Evolutionary conservation across 2,329 filamentous ascomycete genomes (phyloP), one percentile per base, ranked within the genome.

Genomic region (Aureobasidium uvarum): DNA sequence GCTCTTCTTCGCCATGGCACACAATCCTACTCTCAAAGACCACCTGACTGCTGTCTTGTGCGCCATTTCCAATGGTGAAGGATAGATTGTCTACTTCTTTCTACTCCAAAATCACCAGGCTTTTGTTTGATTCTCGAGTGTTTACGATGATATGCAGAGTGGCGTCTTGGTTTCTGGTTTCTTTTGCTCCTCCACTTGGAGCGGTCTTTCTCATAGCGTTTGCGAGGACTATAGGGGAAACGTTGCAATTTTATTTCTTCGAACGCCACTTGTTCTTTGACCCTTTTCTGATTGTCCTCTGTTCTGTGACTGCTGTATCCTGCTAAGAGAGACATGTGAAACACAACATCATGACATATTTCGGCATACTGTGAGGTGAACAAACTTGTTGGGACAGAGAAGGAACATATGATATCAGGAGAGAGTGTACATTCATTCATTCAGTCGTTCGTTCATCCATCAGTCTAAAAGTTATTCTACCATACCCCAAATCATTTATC

Each of bases 1-100:
- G 41, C 76, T 91, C 23, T 89, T 85, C 72, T 88, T 89, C 74
- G 83, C 91, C 50, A 83, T 90, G 78, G 84, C 87, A 38, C 86
- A 91, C 74, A 92, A 92, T 69, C 69, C 76, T 38, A 76, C 74
- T 36, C 67, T 79, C 54, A 75, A 72, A 63, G 75, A 76, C 59
- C 77, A 78, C 39, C 73, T 79, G 20, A 60, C 59, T 3, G 58
- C 36, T 16, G 59, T 68, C 38, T 38, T 68, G 16, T 48, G 64
- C n/a, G 45, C 52, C 38, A 46, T 67, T n/a, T 18, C 60, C 28
- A 56, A 54, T 25, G 64, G 64, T 71, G 60, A 77, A 73, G 50
- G 75, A 80, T 64, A 79, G 46, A 52, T 20, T 23, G 10, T 28
- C 48, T 5, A 31, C 38, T 59, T 20, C 4, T 60, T 50, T 10